Base-by-base conservation (phyloP, 2,329 filamentous ascomycete species). In the Cercospora canescens region DNA sequence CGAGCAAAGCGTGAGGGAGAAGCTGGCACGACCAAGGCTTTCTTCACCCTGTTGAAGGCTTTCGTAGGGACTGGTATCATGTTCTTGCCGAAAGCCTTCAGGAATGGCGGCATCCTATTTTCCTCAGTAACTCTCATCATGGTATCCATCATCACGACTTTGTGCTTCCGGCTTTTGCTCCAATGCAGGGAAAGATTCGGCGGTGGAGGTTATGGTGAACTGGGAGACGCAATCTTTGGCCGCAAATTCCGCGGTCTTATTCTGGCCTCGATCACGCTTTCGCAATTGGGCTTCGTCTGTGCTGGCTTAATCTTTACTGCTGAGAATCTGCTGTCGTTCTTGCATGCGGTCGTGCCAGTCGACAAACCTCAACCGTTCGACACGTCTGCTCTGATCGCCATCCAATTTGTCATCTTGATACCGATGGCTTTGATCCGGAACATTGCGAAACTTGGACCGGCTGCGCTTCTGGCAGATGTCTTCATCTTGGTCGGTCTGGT, bases 51-150 rank as follows among this genome's bases (percentile, higher is more conserved):
- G 9, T 81, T 93, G 60, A 93, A 93, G 77, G 90, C 91, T 1
- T 93, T 93, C 72, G 86, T 93, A 61, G 91, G 91, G 56, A 93
- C 91, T 0, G 91, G 91, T 67, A 93, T 93, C 76, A 92, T 93
- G 88, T 93, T 93, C 74, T 77, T 93, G 52, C 91, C 91, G 55
- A 93, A 92, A 75, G 91, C 91, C 0, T 93, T 93, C 79, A 87
- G 87, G 73, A 93, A 93, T 70, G 91, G 91, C 37, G 91, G 91
- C 26, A 88, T 93, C 60, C 80, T 92, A 11, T 93, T 93, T 75
- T 92, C 90, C 0, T 89, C 88, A 0, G 78, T 92, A 58, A 88
- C 89, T 0, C 84, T 93, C 70, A 78, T 93, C 54, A 79, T 82
- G 9, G 86, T 93, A 2, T 88, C 91, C 1, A 75, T 85, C 21